phyloP scores from a whole-genome alignment of 163 green algal genomes.

The Scenedesmus sp. region DNA sequence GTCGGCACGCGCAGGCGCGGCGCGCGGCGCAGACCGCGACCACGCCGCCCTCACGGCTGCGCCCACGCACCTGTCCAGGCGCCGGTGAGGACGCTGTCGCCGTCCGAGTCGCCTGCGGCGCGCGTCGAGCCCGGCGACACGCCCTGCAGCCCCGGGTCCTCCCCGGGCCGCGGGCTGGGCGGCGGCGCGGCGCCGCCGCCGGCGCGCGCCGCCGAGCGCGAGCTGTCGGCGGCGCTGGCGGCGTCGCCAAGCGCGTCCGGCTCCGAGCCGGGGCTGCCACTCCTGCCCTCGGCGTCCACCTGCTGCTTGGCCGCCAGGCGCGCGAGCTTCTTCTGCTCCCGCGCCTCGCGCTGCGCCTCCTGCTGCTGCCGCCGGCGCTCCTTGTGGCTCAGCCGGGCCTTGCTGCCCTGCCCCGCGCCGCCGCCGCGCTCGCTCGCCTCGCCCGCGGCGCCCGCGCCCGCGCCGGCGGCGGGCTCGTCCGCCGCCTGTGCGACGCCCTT shows the following conservation, averaged over 20 bases:
- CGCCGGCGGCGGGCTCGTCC: constrained; percentile 5
- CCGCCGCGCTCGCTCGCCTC: background rate
- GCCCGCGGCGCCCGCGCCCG: background rate
- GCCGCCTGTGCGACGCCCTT: background rate
- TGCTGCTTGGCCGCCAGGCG: constrained; percentile 18
- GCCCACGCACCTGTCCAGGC: constrained; percentile 6
- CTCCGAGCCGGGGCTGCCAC: background rate
- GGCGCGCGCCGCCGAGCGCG: no score
- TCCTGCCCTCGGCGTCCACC: constrained; percentile 7
- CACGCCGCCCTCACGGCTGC: no score
- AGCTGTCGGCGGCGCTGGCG: background rate
- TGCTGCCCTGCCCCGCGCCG: background rate
- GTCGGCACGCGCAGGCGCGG: no score
- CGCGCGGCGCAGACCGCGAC: no score
- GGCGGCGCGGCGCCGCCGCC: background rate
- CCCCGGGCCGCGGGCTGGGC: background rate
- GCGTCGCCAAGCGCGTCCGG: background rate
- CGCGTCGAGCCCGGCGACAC: background rate
- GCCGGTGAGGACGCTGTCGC: background rate
- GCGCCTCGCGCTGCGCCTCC: constrained; percentile 4
- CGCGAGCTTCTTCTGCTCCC: constrained; percentile 3
- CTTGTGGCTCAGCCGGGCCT: constrained; percentile 22
- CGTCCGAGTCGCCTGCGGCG: constrained; percentile 11
- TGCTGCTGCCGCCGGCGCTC: constrained; percentile 18
- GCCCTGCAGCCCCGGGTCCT: background rate